Conservation (phyloP, 2,329 filamentous ascomycete genomes). For the Colletotrichum spinosum region DNA sequence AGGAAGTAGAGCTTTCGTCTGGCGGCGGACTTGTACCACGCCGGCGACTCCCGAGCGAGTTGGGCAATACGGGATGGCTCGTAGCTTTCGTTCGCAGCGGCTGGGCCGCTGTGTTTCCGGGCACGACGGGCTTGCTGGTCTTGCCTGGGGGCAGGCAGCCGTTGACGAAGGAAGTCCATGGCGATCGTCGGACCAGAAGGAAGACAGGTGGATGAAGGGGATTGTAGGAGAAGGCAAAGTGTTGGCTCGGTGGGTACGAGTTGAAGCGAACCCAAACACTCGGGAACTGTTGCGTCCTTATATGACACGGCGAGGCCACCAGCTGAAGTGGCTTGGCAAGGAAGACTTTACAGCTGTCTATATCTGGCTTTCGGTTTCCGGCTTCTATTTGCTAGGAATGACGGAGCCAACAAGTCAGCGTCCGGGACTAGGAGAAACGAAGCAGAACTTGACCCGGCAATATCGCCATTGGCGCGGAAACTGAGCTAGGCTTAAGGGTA, state of each 20-base stretch:
- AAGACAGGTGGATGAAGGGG: not conserved
- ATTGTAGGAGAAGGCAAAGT: not conserved
- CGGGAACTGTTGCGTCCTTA: conserved; percentile 13
- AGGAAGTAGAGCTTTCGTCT: conserved; percentile 46
- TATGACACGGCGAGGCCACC: not conserved
- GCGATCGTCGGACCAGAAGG: conserved; percentile 1
- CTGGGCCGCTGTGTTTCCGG: conserved; percentile 34
- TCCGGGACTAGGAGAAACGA: not conserved
- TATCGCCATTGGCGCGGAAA: conserved; percentile 25
- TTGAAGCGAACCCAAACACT: not conserved
- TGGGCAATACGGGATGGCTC: conserved; percentile 45
- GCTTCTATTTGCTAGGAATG: conserved; percentile 7
- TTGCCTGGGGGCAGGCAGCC: conserved; percentile 43
- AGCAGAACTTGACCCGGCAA: not conserved
- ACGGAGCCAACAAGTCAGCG: conserved; percentile 13
- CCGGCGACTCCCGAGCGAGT: conserved; percentile 41
- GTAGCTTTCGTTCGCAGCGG: conserved; percentile 29
- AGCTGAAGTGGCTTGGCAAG: conserved; percentile 4
- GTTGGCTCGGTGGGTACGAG: conserved; percentile 3
- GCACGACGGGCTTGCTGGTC: conserved; percentile 40
- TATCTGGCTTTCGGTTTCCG: not conserved
- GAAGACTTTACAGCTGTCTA: not conserved
- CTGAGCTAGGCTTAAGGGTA: not conserved
- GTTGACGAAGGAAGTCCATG: conserved; percentile 42
- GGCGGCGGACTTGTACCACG: conserved; percentile 47